Evolutionary conservation across 2,329 filamentous ascomycete genomes (phyloP).

Genomic region (Phaeosphaeria sp.): DNA sequence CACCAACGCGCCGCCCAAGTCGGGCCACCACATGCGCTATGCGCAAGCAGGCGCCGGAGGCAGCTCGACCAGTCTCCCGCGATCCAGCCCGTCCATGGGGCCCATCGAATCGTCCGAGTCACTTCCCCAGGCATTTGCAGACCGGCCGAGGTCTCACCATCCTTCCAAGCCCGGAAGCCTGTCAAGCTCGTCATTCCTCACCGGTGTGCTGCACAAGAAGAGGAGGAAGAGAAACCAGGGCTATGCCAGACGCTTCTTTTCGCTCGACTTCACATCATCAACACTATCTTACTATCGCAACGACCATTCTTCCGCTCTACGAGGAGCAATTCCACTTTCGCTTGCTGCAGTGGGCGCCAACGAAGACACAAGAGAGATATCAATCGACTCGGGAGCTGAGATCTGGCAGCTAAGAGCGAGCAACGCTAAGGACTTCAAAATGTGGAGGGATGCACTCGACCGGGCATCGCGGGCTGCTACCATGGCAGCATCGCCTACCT

Average conservation of each 20-base stretch:
- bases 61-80: slow-evolving; percentile 47
- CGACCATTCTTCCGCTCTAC: slow-evolving; percentile 87
- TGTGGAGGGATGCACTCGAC: slow-evolving; percentile 87
- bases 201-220: slow-evolving; percentile 85
- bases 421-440: slow-evolving; percentile 82
- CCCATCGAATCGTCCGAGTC: slow-evolving; percentile 60
- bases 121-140: slow-evolving; percentile 48
- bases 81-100: slow-evolving; percentile 50
- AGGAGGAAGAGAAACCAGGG: slow-evolving; percentile 93
- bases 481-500: slow-evolving; percentile 33
- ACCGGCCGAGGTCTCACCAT: slow-evolving; percentile 50
- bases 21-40: slow-evolving; percentile 71
- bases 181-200: slow-evolving; percentile 68
- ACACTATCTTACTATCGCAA: slow-evolving; percentile 97
- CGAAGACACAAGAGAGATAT: slow-evolving; percentile 87
- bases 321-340: slow-evolving; percentile 90
- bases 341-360: slow-evolving; percentile 90
- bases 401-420: slow-evolving; percentile 91
- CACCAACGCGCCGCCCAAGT: slow-evolving; percentile 77
- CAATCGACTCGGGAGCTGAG: slow-evolving; percentile 94
- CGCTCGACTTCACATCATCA: slow-evolving; percentile 90
- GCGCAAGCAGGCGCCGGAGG: slow-evolving; percentile 61
- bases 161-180: slow-evolving; percentile 22
- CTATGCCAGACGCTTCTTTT: slow-evolving; percentile 92
- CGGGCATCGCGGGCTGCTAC: slow-evolving; percentile 69